phyloP scores from a whole-genome alignment of 208 protist genomes.

The Phytomonas sp. region DNA sequence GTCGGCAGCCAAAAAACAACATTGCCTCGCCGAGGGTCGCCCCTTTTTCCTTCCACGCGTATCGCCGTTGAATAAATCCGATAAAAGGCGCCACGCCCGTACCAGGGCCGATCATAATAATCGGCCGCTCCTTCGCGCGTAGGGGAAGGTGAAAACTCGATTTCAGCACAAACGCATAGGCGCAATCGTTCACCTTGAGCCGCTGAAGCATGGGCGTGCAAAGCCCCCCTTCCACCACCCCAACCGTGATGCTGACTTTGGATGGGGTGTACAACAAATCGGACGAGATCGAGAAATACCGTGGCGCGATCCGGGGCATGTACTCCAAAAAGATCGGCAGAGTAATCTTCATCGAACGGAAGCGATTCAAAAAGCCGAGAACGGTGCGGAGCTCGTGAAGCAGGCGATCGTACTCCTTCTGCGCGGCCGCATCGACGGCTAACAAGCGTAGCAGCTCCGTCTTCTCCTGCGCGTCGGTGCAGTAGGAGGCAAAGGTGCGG shows the following conservation, averaged over 20 bases:
- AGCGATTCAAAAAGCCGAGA: slow-evolving; percentile 76
- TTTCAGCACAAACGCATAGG: slow-evolving; percentile 89
- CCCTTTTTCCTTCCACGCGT: slow-evolving; percentile 66
- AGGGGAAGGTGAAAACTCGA: slow-evolving; percentile 90
- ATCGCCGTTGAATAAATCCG: slow-evolving; percentile 90
- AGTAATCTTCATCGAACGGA: slow-evolving; percentile 69
- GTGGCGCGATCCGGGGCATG: slow-evolving; percentile 88
- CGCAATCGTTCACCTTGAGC: slow-evolving; percentile 43
- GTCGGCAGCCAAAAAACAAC: slow-evolving; percentile 89
- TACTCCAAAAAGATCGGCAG: slow-evolving; percentile 85
- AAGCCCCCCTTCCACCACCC: slow-evolving; percentile 85
- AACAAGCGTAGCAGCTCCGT: slow-evolving; percentile 68
- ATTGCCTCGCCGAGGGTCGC: slow-evolving; percentile 53
- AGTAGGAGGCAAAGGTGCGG: slow-evolving; percentile 83
- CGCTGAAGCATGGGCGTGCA: slow-evolving; percentile 85
- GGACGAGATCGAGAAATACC: slow-evolving; percentile 96
- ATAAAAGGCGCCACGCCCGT: slow-evolving; percentile 94
- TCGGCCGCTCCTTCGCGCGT: slow-evolving; percentile 56
- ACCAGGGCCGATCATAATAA: slow-evolving; percentile 94
- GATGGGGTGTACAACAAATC: slow-evolving; percentile 71
- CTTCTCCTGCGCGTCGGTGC: slow-evolving; percentile 61
- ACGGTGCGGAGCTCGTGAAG: slow-evolving; percentile 62
- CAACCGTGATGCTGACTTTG: slow-evolving; percentile 76
- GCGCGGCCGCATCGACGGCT: slow-evolving; percentile 52
- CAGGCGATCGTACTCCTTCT: slow-evolving; percentile 70